These are phyloP conservation scores for Phytopythium litorale DNA, from an alignment of 352 stramenopile genomes.

Conservation along the genomic window DNA sequence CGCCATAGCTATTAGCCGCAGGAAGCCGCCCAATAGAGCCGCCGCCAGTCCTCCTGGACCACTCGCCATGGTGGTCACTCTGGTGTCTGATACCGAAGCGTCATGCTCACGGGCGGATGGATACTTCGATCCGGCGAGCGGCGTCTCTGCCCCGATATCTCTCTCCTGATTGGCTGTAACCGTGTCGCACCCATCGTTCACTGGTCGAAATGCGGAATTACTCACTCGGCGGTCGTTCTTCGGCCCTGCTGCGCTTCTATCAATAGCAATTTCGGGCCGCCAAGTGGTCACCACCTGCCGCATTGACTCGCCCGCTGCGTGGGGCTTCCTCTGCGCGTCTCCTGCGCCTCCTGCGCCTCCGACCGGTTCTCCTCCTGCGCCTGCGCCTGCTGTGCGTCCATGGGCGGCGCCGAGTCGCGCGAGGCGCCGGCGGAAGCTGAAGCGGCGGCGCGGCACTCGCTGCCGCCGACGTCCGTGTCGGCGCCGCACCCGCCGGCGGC, in stretches of 20 bases:
- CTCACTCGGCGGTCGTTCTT: neutral
- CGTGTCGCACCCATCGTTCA: neutral
- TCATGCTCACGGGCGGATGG: neutral
- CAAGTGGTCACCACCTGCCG: neutral
- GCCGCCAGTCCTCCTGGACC: neutral
- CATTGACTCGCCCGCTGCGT: neutral
- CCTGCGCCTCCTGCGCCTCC: neutral
- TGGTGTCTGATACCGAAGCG: too few relatives aligned
- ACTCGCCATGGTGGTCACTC: neutral
- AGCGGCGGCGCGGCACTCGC: conserved; percentile 10
- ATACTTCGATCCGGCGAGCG: neutral
- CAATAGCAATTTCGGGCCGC: neutral
- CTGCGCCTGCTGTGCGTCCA: conserved; percentile 7
- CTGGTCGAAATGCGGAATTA: neutral
- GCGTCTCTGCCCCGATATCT: neutral
- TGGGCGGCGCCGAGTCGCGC: conserved; percentile 60
- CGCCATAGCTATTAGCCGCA: neutral
- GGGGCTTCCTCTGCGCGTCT: neutral
- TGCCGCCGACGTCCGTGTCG: conserved; percentile 5
- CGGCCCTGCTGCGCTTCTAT: neutral
- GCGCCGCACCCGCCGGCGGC: conserved; percentile 15
- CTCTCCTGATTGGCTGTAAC: neutral
- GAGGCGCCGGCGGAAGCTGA: conserved; percentile 23
- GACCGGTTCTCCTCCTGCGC: neutral
- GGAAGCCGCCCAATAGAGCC: neutral